These are phyloP conservation scores for Eucalyptus tenuipes DNA, from an alignment of 345 rosid genomes.

Conservation along the genomic window DNA sequence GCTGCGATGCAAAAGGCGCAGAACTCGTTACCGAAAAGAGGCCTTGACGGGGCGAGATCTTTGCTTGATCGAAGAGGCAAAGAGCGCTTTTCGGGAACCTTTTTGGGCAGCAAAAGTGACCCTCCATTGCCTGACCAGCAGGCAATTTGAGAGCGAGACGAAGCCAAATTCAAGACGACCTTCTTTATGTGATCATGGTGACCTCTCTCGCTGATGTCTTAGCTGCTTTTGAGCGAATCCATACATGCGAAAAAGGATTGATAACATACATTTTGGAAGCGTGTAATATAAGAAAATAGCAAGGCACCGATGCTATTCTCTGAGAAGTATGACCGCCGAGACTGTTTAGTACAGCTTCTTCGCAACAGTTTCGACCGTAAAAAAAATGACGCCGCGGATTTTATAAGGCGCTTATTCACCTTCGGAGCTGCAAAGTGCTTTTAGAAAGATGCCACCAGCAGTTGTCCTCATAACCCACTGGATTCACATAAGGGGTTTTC, in stretches of 20 bases:
- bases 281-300: background rate
- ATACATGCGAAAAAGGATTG: background rate
- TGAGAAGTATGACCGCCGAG: background rate
- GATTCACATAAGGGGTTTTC: background rate
- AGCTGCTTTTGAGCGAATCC: too few species aligned
- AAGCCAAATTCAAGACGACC: background rate
- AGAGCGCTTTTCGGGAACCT: background rate
- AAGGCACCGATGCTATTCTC: too few species aligned
- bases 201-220: background rate
- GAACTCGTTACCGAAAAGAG: background rate
- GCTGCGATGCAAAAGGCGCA: background rate
- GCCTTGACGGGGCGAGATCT: background rate
- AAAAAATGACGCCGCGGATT: fast-evolving
- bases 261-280: background rate
- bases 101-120: background rate
- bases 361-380: fast-evolving
- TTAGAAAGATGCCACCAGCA: background rate
- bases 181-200: background rate
- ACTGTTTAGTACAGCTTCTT: background rate
- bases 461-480: background rate
- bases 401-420: background rate
- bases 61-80: background rate
- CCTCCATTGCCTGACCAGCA: background rate
- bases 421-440: fast-evolving
- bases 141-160: background rate